These are phyloP conservation scores for Sphaerosporella brunnea DNA, from an alignment of 495 filamentous ascomycete genomes.

Conservation along the genomic window DNA sequence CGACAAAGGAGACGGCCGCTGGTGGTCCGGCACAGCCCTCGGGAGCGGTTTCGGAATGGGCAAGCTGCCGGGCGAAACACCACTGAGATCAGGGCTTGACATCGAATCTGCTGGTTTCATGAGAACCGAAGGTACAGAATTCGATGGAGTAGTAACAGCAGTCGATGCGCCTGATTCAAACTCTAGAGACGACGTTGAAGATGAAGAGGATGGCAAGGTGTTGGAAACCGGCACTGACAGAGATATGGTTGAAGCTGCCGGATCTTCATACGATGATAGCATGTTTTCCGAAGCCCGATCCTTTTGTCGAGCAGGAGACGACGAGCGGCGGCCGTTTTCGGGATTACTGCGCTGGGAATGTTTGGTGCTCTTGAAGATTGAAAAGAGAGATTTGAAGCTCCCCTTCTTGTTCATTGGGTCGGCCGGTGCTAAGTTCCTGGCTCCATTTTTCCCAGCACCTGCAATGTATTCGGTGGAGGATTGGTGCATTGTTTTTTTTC, in stretches of 20 bases:
- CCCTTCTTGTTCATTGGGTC: slow-evolving; percentile 16
- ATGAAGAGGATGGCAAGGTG: slow-evolving; percentile 15
- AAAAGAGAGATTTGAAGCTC: slow-evolving; percentile 20
- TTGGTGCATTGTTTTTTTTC: no score
- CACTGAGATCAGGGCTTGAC: neutral
- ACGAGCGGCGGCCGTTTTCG: neutral
- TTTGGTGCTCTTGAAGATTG: slow-evolving; percentile 15
- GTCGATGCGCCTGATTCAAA: slow-evolving; percentile 18
- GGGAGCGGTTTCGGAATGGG: neutral
- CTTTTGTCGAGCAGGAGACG: neutral
- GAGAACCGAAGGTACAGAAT: slow-evolving; percentile 20
- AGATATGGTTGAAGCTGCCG: slow-evolving; percentile 13
- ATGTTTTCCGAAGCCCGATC: neutral
- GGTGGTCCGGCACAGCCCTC: neutral
- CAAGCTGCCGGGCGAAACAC: neutral
- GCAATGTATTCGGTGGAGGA: no score
- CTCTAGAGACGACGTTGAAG: slow-evolving; percentile 20
- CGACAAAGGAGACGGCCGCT: neutral
- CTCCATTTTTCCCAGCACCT: slow-evolving; percentile 4
- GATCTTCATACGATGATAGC: neutral
- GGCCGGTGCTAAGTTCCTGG: no score
- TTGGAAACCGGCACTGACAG: slow-evolving; percentile 20
- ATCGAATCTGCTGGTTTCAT: slow-evolving; percentile 17
- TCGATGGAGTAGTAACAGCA: slow-evolving; percentile 19
- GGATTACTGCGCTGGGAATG: slow-evolving; percentile 6